Conservation (phyloP, 1,284 basidiomycete genomes). For the Sanghuangporus weigelae region DNA sequence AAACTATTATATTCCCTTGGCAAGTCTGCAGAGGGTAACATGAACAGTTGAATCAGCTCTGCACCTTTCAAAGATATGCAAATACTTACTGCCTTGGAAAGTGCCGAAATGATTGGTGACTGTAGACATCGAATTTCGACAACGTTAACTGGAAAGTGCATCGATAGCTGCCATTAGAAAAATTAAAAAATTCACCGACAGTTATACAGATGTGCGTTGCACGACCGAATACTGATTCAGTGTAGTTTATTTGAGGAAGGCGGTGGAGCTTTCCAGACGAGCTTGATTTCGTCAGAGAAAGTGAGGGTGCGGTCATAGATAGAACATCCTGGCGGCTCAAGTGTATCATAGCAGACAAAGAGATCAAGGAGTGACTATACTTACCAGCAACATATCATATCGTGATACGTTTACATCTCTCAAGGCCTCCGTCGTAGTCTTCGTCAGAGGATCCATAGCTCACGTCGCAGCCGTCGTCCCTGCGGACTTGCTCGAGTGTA, state of each 20-base stretch:
- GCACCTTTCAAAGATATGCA: not conserved
- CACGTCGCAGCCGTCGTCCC: not conserved
- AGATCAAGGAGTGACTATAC: not conserved
- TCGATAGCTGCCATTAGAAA: not conserved
- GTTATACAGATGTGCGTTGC: constrained; percentile 2
- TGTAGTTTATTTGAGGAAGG: constrained; percentile 19
- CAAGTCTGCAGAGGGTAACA: not conserved
- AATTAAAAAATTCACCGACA: constrained; percentile 4
- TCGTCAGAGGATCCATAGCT: not conserved
- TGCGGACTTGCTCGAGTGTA: not conserved
- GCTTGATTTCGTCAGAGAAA: constrained; percentile 22
- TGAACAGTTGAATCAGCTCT: not conserved
- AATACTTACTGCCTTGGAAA: constrained; percentile 1
- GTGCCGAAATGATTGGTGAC: constrained; percentile 1
- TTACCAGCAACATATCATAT: constrained; percentile 8
- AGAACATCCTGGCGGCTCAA: constrained; percentile 21
- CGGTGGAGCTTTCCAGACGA: constrained; percentile 21
- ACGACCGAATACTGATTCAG: constrained; percentile 20
- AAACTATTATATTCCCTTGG: not conserved
- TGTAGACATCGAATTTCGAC: too few relatives aligned
- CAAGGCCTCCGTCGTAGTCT: not conserved
- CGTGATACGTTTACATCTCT: not conserved
- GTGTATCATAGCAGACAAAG: constrained; percentile 11
- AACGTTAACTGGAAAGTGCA: too few relatives aligned
- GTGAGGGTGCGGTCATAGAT: constrained; percentile 26